Conservation (phyloP, 2,329 filamentous ascomycete species). For the Nemania diffusa region DNA sequence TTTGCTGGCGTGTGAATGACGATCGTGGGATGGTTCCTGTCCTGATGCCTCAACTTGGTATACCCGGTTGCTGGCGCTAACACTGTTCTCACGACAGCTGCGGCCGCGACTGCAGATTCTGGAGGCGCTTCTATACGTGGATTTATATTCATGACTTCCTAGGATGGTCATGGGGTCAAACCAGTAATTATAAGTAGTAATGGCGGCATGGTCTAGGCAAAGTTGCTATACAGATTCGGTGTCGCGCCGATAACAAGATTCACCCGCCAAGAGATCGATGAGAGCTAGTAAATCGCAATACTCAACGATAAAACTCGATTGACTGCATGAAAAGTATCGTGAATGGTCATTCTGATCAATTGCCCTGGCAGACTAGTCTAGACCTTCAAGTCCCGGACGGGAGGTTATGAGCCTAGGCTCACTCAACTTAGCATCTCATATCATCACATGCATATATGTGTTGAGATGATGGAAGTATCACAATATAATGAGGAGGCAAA, state of each 20-base stretch:
- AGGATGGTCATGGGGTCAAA: constrained; percentile 3
- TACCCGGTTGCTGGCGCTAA: constrained; percentile 10
- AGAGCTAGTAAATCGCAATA: background rate
- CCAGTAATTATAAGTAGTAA: background rate
- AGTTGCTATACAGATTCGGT: background rate
- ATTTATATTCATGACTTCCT: background rate
- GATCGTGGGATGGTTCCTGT: constrained; percentile 10
- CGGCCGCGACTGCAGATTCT: background rate
- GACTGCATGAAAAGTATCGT: background rate
- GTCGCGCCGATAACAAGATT: background rate
- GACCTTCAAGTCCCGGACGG: background rate
- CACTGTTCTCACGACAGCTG: background rate
- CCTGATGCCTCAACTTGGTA: constrained; percentile 4
- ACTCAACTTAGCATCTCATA: background rate
- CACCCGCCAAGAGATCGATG: constrained; percentile 7
- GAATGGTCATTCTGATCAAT: background rate
- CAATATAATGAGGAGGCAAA: background rate
- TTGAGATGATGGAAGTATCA: background rate
- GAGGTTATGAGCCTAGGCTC: background rate
- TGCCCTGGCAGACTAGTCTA: constrained; percentile 15
- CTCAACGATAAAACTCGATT: constrained; percentile 3
- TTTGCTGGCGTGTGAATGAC: background rate
- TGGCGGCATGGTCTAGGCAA: constrained; percentile 1
- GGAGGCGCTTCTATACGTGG: background rate
- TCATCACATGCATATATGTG: background rate